Conservation (phyloP, 163 green algal genomes). For the Coccomyxa subellipsoidea region DNA sequence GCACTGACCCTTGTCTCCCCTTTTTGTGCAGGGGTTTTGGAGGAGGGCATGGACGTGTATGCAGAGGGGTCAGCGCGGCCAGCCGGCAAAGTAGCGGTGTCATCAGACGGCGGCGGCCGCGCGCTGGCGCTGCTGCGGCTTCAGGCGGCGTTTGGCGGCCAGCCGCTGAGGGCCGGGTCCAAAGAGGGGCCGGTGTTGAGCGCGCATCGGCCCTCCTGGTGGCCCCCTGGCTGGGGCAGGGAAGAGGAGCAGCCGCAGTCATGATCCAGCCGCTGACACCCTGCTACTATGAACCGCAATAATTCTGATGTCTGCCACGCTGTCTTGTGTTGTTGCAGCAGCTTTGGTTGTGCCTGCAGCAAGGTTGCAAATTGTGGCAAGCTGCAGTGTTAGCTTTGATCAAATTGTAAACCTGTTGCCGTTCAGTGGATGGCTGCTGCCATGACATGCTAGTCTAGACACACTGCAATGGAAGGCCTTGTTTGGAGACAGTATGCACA, state of each 20-base stretch:
- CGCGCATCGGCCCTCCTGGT: constrained; percentile 60
- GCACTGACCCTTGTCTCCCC: not conserved
- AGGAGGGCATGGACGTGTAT: not conserved
- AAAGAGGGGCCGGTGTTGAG: constrained; percentile 22
- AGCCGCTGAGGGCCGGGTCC: not conserved
- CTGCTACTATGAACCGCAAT: not conserved
- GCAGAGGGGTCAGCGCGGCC: not conserved
- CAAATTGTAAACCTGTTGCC: no score
- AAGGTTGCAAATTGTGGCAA: no score
- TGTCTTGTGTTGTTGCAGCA: no score
- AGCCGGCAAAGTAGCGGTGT: constrained; percentile 22
- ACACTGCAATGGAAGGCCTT: no score
- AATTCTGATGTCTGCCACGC: no score
- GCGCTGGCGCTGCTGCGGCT: constrained; percentile 48
- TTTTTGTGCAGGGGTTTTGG: not conserved
- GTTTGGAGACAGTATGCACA: no score
- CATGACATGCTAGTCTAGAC: no score
- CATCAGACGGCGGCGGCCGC: constrained; percentile 17
- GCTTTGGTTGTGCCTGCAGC: no score
- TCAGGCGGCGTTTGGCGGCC: constrained; percentile 16
- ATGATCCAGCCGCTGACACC: not conserved
- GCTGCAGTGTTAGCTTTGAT: no score
- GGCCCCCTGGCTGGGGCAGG: constrained; percentile 60
- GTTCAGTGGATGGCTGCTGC: no score
- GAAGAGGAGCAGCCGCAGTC: constrained; percentile 22